These are phyloP conservation scores for Psilocybe subaeruginosa DNA, from an alignment of 768 basidiomycete genomes.

Conservation along the genomic window DNA sequence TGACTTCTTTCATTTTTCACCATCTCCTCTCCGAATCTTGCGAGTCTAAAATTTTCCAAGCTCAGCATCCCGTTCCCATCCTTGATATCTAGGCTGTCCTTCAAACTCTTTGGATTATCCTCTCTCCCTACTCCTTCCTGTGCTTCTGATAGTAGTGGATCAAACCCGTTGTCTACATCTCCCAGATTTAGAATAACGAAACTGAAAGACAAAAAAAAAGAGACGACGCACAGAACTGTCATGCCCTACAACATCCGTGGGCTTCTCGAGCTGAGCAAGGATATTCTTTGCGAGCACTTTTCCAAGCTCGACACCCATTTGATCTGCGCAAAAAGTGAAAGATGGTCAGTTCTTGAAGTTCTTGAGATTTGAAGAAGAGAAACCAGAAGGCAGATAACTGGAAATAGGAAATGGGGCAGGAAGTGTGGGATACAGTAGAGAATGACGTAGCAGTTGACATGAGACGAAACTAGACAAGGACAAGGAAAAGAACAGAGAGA, in stretches of 20 bases:
- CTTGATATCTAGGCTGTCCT: too few species aligned
- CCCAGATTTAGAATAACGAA: not conserved
- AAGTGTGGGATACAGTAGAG: too few species aligned
- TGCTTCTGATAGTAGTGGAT: conserved; percentile 97
- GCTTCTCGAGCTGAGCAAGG: conserved; percentile 80
- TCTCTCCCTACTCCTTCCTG: conserved; percentile 62
- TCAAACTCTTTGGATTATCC: too few species aligned
- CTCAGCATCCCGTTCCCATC: too few species aligned
- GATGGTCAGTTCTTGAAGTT: not conserved
- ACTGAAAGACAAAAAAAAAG: conserved; percentile 29
- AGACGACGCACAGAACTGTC: conserved; percentile 71
- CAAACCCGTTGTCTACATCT: conserved; percentile 82
- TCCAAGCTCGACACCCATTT: conserved; percentile 99
- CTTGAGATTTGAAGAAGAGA: too few species aligned
- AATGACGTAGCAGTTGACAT: too few species aligned
- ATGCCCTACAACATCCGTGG: conserved; percentile 64
- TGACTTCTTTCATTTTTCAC: not conserved
- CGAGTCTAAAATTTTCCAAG: too few species aligned
- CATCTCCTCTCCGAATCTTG: not conserved
- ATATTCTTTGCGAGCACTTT: conserved; percentile 98
- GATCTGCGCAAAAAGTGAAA: conserved; percentile 55
- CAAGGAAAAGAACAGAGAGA: too few species aligned
- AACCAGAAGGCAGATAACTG: too few species aligned
- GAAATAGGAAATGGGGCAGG: too few species aligned
- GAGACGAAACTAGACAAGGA: too few species aligned